Evolutionary conservation across 176 grass and related monocot genomes (phyloP).

Genomic region (Triticum dicoccoides): DNA sequence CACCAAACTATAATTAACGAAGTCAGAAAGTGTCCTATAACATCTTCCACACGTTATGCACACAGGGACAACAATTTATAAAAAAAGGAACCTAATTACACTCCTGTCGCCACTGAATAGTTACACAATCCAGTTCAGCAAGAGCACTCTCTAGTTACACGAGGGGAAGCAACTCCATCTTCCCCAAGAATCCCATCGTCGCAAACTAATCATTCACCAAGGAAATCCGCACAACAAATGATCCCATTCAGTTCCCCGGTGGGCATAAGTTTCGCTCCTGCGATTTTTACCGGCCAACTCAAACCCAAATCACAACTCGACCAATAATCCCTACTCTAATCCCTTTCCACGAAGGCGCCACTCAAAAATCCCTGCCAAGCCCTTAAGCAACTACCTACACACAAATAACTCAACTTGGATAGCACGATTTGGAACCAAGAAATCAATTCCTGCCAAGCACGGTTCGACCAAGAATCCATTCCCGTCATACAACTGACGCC

Average conservation of each 20-base stretch:
- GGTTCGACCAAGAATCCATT: background rate
- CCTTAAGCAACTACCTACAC: background rate
- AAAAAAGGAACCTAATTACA: background rate
- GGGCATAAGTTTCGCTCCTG: background rate
- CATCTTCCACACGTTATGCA: slow-evolving; percentile 11
- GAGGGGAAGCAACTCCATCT: background rate
- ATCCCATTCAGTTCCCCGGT: background rate
- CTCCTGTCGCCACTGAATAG: background rate
- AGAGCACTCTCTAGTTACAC: background rate
- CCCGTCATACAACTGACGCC: background rate
- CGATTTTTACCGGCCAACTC: background rate
- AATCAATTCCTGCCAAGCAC: background rate
- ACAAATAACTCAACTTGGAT: background rate
- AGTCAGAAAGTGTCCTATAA: background rate
- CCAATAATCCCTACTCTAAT: background rate
- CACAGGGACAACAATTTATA: slow-evolving; percentile 3
- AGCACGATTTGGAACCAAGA: background rate
- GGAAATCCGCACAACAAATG: background rate
- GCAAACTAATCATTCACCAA: background rate
- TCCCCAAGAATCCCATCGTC: background rate
- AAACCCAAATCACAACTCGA: background rate
- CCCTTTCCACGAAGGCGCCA: background rate
- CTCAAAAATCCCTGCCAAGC: background rate
- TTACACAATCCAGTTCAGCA: background rate
- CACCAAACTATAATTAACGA: background rate